A percentile compares a stretch with the other conserved stretches of the same genome.
Evolutionary conservation across 371 early-diverging fungal genomes (phyloP).

Genomic region (Mortierella polycephala): DNA sequence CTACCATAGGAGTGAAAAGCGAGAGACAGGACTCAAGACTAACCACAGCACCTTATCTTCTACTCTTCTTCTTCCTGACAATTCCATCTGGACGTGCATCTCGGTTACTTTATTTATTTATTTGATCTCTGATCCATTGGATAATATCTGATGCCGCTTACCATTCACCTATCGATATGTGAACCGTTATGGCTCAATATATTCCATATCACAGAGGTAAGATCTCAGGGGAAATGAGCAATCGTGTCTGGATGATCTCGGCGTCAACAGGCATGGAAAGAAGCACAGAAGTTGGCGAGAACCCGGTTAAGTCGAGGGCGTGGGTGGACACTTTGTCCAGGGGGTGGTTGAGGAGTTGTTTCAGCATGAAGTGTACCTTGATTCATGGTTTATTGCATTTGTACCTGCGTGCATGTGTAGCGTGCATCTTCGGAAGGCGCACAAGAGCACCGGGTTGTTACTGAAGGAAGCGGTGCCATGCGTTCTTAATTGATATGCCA

Average conservation of each 20-base stretch:
- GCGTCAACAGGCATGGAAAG: too few relatives aligned
- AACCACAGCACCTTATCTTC: too few relatives aligned
- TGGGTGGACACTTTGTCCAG: background rate
- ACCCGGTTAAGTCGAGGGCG: background rate
- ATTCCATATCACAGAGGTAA: conserved; percentile 36
- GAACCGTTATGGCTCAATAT: background rate
- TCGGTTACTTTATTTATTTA: too few relatives aligned
- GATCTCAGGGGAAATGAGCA: background rate
- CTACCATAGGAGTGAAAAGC: too few relatives aligned
- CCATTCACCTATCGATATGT: background rate
- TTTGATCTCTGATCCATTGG: too few relatives aligned
- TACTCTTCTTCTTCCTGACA: too few relatives aligned
- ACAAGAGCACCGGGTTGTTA: conserved; percentile 21
- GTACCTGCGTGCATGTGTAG: background rate
- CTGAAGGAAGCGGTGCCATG: background rate
- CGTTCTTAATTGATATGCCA: conserved; percentile 1
- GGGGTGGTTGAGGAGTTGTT: too few relatives aligned
- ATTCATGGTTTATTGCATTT: conserved; percentile 15
- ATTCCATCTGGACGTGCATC: too few relatives aligned
- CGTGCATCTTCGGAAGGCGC: conserved; percentile 8
- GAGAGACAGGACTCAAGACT: too few relatives aligned
- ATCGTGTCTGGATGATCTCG: background rate
- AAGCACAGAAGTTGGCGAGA: too few relatives aligned
- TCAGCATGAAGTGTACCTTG: background rate
- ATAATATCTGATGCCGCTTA: too few relatives aligned